These are phyloP conservation scores for Linnemannia schmuckeri DNA, from an alignment of 192 early-diverging fungal species.

Conservation along the genomic window DNA sequence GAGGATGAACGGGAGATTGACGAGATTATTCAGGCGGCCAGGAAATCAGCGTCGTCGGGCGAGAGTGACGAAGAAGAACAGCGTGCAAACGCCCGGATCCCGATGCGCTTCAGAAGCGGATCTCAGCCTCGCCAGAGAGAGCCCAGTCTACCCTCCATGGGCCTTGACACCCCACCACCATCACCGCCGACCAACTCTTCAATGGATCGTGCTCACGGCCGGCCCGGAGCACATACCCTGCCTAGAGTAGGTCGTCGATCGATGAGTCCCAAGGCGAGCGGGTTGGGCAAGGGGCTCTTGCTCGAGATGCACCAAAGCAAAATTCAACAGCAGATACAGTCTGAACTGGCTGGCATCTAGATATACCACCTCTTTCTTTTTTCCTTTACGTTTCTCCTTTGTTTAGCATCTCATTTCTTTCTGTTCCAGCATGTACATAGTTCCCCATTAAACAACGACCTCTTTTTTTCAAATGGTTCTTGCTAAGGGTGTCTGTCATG, in stretches of 20 bases:
- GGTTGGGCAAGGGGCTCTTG: conserved; percentile 36
- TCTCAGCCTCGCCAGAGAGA: conserved; percentile 15
- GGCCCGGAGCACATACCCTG: conserved; percentile 19
- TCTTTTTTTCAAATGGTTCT: not conserved
- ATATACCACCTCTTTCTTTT: not conserved
- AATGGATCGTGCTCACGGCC: conserved; percentile 13
- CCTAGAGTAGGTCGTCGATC: conserved; percentile 35
- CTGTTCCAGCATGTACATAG: conserved; percentile 1
- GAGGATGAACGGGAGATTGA: conserved; percentile 47
- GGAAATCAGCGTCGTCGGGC: conserved; percentile 34
- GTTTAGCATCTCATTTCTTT: not conserved
- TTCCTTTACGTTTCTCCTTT: not conserved
- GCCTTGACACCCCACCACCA: conserved; percentile 43
- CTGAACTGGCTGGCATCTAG: conserved; percentile 22
- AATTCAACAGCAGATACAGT: conserved; percentile 42
- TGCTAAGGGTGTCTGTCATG: not conserved
- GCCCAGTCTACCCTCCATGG: conserved; percentile 4
- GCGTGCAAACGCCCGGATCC: conserved; percentile 19
- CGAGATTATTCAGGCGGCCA: conserved; percentile 31
- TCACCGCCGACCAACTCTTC: conserved; percentile 35
- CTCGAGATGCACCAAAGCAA: conserved; percentile 52
- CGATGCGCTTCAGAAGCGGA: conserved; percentile 32
- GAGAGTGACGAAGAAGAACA: conserved; percentile 48
- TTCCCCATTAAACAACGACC: not conserved
- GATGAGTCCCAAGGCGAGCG: conserved; percentile 44